Evolutionary conservation across 2,329 filamentous ascomycete genomes (phyloP).

Genomic region (Trichoderma citrinoviride): DNA sequence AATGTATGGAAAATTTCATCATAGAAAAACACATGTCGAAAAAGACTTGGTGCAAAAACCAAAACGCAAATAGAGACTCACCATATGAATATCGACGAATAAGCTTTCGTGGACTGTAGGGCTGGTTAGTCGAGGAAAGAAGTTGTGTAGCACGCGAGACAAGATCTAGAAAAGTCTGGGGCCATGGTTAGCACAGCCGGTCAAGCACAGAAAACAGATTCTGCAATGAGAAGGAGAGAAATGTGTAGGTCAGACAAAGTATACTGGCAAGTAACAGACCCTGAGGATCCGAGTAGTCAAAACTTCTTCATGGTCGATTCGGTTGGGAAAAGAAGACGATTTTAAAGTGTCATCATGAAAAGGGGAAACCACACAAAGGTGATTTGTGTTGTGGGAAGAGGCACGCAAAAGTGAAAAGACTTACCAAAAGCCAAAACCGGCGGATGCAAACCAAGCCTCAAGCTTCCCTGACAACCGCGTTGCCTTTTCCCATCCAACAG

Average conservation of each 20-base stretch:
- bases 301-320: constrained; percentile 84
- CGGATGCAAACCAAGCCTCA: neutral
- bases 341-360: constrained; percentile 69
- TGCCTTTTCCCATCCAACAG: neutral
- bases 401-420: constrained; percentile 24
- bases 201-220: neutral
- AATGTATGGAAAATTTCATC: constrained; percentile 75
- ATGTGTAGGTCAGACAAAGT: constrained; percentile 63
- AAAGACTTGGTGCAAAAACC: constrained; percentile 6
- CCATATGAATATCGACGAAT: neutral
- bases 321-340: constrained; percentile 83
- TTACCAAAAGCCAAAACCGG: constrained; percentile 28
- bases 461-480: neutral
- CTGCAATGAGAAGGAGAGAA: constrained; percentile 7
- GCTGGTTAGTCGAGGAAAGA: neutral
- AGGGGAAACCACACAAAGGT: constrained; percentile 21
- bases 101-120: neutral
- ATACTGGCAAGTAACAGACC: constrained; percentile 92
- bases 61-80: constrained; percentile 21
- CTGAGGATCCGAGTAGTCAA: constrained; percentile 63
- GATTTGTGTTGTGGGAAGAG: neutral
- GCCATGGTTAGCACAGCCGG: constrained; percentile 14
- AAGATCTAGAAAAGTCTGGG: neutral
- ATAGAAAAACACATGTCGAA: constrained; percentile 40
- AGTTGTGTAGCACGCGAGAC: neutral